A percentile compares a stretch with the other conserved stretches of the same genome.
phyloP scores from a whole-genome alignment of 192 early-diverging fungal genomes.

The Piromyces sp. region DNA sequence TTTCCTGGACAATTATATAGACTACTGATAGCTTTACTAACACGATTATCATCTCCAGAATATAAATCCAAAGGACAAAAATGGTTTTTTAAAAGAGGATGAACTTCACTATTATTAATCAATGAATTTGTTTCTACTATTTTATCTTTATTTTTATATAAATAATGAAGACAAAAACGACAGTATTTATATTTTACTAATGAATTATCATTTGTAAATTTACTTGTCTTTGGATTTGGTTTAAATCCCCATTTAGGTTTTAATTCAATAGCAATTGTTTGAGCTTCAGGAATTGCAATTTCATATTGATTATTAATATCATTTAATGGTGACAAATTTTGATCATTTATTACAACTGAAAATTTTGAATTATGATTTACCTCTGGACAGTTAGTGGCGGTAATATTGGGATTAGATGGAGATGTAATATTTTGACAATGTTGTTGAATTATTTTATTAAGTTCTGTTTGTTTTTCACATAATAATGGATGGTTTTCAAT shows the following conservation, averaged over 20 bases:
- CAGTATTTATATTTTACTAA: background rate
- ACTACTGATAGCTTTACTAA: constrained; percentile 15
- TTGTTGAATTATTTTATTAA: too few species aligned
- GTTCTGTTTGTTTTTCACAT: too few species aligned
- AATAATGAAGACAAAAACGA: background rate
- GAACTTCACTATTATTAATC: background rate
- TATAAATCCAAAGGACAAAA: constrained; percentile 59
- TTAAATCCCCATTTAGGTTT: background rate
- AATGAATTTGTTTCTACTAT: background rate
- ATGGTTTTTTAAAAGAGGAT: background rate
- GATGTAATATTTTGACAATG: too few species aligned
- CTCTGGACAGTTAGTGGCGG: too few species aligned
- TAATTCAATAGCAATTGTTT: background rate
- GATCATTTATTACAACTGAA: too few species aligned
- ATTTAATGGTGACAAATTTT: background rate
- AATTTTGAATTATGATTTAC: too few species aligned
- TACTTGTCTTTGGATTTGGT: background rate
- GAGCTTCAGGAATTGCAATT: background rate
- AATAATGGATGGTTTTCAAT: too few species aligned
- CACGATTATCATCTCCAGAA: constrained; percentile 13
- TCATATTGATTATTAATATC: background rate
- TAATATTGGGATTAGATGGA: too few species aligned
- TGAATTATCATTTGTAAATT: background rate
- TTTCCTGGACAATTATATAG: constrained; percentile 26
- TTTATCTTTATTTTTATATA: background rate